Percentiles rank a stretch among this genome's conserved stretches.
Evolutionary conservation across 164 flowering plant genomes (phyloP).

Genomic region (Berberis thunbergii): DNA sequence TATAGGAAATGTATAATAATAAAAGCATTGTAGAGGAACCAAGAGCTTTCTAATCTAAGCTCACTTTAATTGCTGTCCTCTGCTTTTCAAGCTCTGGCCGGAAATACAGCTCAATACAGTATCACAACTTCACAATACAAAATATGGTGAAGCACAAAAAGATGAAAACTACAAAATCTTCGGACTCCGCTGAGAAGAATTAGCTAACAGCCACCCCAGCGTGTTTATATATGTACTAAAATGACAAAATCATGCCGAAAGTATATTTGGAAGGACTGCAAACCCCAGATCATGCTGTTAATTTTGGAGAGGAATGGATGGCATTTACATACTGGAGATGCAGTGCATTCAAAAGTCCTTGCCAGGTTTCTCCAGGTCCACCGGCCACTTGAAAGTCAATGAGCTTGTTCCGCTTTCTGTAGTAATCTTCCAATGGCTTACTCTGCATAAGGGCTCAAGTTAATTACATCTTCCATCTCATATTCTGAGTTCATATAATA

Average conservation of each 20-base stretch:
- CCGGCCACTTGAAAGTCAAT: conserved; percentile 59
- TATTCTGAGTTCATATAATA: too few relatives aligned
- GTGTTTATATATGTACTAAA: conserved; percentile 5
- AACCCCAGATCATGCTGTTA: conserved; percentile 15
- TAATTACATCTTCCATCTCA: too few relatives aligned
- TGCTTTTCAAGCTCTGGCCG: conserved; percentile 3
- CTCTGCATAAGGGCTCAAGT: conserved; percentile 24
- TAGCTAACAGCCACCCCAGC: neutral
- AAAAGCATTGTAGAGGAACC: neutral
- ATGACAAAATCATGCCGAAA: neutral
- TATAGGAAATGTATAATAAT: neutral
- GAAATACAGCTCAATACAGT: conserved; percentile 3
- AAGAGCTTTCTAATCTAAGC: neutral
- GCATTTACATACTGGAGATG: conserved; percentile 50
- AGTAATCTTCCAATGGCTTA: conserved; percentile 81
- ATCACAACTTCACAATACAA: conserved; percentile 2
- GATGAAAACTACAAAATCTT: neutral
- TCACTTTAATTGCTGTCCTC: neutral
- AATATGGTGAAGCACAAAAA: neutral
- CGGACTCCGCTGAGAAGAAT: neutral
- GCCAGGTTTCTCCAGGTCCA: conserved; percentile 82
- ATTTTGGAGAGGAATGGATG: conserved; percentile 18
- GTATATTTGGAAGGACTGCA: neutral
- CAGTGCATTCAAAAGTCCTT: conserved; percentile 74
- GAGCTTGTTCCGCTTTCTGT: conserved; percentile 74